A percentile compares a stretch with the other conserved stretches of the same genome.
phyloP scores from a whole-genome alignment of 116 monocot genomes.

The Cymodocea nodosa region DNA sequence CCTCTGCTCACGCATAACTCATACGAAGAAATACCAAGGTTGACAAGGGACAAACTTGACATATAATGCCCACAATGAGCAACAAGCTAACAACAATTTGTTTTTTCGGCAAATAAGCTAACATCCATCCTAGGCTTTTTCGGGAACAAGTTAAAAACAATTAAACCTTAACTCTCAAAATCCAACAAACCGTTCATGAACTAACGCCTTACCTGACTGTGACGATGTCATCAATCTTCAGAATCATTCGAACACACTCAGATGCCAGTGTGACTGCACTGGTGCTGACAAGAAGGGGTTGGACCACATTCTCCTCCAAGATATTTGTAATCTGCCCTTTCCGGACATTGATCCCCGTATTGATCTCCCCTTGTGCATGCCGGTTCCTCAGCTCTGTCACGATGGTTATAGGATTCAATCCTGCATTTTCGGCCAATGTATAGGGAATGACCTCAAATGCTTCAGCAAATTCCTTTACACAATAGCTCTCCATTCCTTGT shows the following conservation, averaged over 20 bases:
- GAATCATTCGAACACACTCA: conserved; percentile 95
- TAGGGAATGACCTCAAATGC: conserved; percentile 93
- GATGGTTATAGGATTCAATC: conserved; percentile 77
- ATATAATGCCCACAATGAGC: too few relatives aligned
- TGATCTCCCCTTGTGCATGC: conserved; percentile 78
- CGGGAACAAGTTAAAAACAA: too few relatives aligned
- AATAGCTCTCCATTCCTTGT: conserved; percentile 91
- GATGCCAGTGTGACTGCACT: conserved; percentile 68
- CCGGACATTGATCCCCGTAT: conserved; percentile 91
- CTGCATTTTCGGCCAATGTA: conserved; percentile 94
- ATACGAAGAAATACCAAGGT: too few relatives aligned
- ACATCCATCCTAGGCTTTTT: too few relatives aligned
- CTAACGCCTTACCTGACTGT: conserved; percentile 51
- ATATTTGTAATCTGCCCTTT: conserved; percentile 95
- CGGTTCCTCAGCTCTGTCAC: conserved; percentile 92
- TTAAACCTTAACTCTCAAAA: too few relatives aligned
- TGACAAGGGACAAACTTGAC: too few relatives aligned
- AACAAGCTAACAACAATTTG: too few relatives aligned
- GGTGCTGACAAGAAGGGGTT: conserved; percentile 87
- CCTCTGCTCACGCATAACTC: too few relatives aligned
- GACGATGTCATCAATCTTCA: conserved; percentile 97
- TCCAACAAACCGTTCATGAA: too few relatives aligned
- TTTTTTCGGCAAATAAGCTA: too few relatives aligned
- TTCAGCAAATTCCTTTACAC: conserved; percentile 87
- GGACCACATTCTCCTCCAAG: conserved; percentile 94